Evolutionary conservation across 2,329 filamentous ascomycete genomes (phyloP).

Genomic region (Ceratocystis ficicola): DNA sequence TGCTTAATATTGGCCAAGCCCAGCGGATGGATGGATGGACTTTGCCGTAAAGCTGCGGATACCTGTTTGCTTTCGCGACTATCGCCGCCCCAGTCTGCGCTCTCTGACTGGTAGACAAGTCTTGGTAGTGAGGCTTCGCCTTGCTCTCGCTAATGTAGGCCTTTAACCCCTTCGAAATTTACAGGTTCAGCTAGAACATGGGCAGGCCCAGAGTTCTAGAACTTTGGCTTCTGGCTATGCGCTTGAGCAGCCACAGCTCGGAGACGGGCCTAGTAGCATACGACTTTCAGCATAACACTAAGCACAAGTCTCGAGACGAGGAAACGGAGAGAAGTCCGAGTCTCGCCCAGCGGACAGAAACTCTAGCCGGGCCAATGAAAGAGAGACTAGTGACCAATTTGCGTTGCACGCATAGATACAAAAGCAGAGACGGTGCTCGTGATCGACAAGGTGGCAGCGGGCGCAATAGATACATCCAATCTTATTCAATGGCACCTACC

Average conservation of each 20-base stretch:
- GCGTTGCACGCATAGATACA: not conserved
- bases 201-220: not conserved
- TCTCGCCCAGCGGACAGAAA: not conserved
- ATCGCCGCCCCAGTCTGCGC: not conserved
- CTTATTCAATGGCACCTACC: not conserved
- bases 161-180: not conserved
- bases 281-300: too few relatives aligned
- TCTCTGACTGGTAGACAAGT: not conserved
- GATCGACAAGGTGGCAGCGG: not conserved
- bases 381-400: not conserved
- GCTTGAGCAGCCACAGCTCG: not conserved
- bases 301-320: too few relatives aligned
- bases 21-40: not conserved
- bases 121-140: not conserved
- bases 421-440: not conserved
- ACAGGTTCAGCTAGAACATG: not conserved
- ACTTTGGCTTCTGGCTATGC: not conserved
- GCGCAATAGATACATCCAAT: not conserved
- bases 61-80: not conserved
- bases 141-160: slow-evolving; percentile 1
- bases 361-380: not conserved
- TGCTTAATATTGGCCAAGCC: not conserved
- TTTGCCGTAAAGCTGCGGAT: not conserved
- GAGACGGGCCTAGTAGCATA: not conserved
- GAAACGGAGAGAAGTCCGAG: too few relatives aligned